Evolutionary conservation across 257 asterid species (phyloP).

Genomic region (Solanum sejunctum): DNA sequence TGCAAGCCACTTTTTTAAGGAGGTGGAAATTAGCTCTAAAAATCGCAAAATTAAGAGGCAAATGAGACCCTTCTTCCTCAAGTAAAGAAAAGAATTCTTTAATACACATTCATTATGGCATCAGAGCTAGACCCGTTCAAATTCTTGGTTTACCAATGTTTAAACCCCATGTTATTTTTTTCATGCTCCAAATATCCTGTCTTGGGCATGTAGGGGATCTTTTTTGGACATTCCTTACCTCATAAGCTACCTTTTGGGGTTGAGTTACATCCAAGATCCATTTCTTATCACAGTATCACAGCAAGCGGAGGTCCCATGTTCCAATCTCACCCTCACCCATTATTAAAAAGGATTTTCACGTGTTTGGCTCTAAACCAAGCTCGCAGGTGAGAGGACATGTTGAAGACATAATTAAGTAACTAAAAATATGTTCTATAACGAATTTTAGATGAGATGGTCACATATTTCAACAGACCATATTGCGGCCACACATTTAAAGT

Average conservation of each 20-base stretch:
- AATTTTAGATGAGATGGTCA: neutral
- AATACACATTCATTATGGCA: neutral
- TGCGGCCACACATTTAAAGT: neutral
- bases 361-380: neutral
- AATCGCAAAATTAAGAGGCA: neutral
- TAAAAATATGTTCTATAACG: neutral
- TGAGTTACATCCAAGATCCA: neutral
- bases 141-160: neutral
- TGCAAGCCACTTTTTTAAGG: neutral
- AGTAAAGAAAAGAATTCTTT: neutral
- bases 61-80: neutral
- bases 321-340: neutral
- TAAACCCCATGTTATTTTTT: neutral
- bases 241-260: neutral
- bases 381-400: neutral
- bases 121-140: neutral
- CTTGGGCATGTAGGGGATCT: neutral
- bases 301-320: neutral
- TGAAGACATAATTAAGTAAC: neutral
- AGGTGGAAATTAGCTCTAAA: neutral
- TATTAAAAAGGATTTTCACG: neutral
- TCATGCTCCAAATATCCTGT: neutral
- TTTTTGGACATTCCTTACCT: neutral
- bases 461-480: neutral
- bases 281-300: neutral